Evolutionary conservation across 2,329 filamentous ascomycete species (phyloP), one percentile per base, ranked within the genome.

Genomic region (Cladosporium colombiae): DNA sequence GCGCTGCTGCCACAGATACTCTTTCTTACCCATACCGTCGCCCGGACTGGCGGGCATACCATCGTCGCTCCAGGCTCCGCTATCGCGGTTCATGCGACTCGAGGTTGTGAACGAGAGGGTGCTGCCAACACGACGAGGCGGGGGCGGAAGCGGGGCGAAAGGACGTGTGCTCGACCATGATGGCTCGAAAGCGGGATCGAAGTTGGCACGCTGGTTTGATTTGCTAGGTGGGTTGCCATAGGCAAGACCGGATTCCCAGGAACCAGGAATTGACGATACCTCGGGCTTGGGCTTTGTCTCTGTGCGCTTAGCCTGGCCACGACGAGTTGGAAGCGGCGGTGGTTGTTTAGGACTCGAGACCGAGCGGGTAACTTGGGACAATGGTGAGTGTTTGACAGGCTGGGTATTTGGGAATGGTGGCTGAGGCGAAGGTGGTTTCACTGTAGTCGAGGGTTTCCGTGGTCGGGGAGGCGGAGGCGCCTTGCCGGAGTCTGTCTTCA

Each of bases 1-100:
- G 49, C 91, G 81, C 65, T 88, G 84, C 68, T 84, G 82, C 91
- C 91, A 95, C 57, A 92, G 74, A 67, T 89, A 88, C 64, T 92
- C 81, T 69, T 91, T 89, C 79, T 90, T 92, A 76, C 87, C 91
- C 59, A 80, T 72, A 5, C 72, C 73, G 29, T 76, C 74, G 29
- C 72, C 71, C 0, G 74, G 74, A 60, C 69, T 76, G 66, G 72
- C 62, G 2, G 40, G 40, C n/a, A 70, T 68, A 44, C 69, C 70
- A 31, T 71, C 70, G 21, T 70, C 70, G 55, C 69, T 70, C 71
- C 71, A 75, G 18, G 66, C 68, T 8, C 29, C 31, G 37, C 73
- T 71, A 68, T 10, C 76, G 77, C n/a, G 70, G 49, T 37, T 58
- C 68, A 40, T 69, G 68, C 46, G 71, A 67, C 60, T 14, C 10